Evolutionary conservation across 345 rosid genomes (phyloP).

Genomic region (Rhodamnia rubescens): DNA sequence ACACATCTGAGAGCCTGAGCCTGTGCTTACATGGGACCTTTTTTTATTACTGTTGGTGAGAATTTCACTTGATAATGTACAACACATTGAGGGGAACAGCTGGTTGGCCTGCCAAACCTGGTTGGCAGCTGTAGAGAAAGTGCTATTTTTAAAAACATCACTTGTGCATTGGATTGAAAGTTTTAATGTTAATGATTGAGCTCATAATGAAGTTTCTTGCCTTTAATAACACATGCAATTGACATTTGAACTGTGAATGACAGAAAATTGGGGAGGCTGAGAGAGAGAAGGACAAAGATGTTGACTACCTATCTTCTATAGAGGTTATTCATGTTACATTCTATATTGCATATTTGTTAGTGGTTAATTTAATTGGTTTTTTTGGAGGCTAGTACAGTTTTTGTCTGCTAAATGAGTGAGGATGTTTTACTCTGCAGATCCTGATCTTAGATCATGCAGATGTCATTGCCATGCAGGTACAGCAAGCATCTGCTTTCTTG

Average conservation of each 20-base stretch:
- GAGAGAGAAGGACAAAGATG: constrained; percentile 54
- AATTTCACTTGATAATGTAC: neutral
- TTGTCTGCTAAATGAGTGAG: neutral
- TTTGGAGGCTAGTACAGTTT: neutral
- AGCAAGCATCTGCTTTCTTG: constrained; percentile 7
- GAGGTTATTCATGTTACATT: constrained; percentile 43
- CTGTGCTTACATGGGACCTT: neutral
- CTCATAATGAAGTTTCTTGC: neutral
- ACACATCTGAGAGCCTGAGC: neutral
- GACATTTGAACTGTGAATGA: neutral
- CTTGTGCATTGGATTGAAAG: neutral
- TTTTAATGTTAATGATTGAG: neutral
- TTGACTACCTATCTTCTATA: constrained; percentile 84
- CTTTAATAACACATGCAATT: neutral
- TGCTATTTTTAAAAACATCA: neutral
- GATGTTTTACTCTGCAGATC: constrained; percentile 32
- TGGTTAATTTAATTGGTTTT: neutral
- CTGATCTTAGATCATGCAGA: constrained; percentile 90
- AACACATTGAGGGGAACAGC: neutral
- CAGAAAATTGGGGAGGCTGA: constrained; percentile 70
- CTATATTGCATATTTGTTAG: neutral
- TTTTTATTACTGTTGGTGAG: neutral
- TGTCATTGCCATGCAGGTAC: constrained; percentile 87
- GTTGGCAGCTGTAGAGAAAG: neutral
- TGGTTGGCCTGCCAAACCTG: neutral